A percentile compares a stretch with the other conserved stretches of the same genome.
These are phyloP conservation scores for Auricularia cornea DNA, from an alignment of 768 basidiomycete genomes.

Conservation along the genomic window DNA sequence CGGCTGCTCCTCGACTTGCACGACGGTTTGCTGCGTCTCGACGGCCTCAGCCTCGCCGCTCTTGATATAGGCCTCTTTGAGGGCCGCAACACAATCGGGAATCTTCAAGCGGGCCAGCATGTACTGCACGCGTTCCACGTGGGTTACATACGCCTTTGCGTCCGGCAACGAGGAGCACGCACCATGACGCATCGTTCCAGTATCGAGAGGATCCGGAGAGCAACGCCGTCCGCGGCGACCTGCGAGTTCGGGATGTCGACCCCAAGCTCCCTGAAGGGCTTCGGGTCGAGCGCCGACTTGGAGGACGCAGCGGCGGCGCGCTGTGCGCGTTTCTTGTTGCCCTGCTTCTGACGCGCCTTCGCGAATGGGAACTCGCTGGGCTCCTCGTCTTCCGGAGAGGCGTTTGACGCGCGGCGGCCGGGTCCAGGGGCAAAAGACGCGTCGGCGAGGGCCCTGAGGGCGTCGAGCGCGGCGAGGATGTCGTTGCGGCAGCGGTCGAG, in stretches of 20 bases:
- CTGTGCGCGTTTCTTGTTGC: slow-evolving; percentile 11
- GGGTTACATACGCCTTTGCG: background rate
- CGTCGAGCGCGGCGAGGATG: background rate
- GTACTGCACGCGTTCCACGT: slow-evolving; percentile 15
- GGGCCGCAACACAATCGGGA: background rate
- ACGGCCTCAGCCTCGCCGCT: slow-evolving; percentile 9
- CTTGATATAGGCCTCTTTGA: slow-evolving; percentile 10
- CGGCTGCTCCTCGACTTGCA: slow-evolving; percentile 6
- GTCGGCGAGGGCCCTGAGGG: background rate
- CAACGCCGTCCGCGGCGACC: slow-evolving; percentile 13
- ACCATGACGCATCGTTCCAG: slow-evolving; percentile 26
- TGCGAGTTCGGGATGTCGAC: slow-evolving; percentile 18
- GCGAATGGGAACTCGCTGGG: background rate
- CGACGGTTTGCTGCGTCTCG: background rate
- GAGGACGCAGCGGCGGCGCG: background rate
- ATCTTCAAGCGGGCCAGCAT: slow-evolving; percentile 2
- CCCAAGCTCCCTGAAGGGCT: slow-evolving; percentile 24
- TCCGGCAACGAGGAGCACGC: background rate
- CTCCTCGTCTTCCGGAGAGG: background rate
- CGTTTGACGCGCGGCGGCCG: background rate
- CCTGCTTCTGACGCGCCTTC: slow-evolving; percentile 23
- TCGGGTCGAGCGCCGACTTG: slow-evolving; percentile 15
- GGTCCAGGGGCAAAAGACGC: background rate
- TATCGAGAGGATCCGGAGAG: slow-evolving; percentile 12
- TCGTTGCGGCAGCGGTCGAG: background rate